Base-by-base conservation (phyloP, 768 basidiomycete species). In the Tubosaeta sp. region DNA sequence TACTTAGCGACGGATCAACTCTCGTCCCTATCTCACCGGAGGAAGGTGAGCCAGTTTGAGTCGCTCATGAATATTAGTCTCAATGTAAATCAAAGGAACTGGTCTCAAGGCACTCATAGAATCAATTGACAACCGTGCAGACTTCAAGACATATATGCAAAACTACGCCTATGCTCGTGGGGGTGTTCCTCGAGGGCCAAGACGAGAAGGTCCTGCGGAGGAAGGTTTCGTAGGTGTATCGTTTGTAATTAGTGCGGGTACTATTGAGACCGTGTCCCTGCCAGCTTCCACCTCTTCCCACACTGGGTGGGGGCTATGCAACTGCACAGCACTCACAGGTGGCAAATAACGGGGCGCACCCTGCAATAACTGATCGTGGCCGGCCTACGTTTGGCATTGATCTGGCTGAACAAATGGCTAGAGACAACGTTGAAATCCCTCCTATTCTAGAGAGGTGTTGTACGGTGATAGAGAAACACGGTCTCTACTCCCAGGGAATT, bases 61-160 rank as follows among this genome's bases (percentile, higher is more conserved):
- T n/a, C 24, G 16, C 32, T 48, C 21, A 27, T 47, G 27, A 18
- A 34, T n/a, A 9, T 34, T 41, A 19, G 34, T 21, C 29, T 32
- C 56, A 22, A 61, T n/a, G 6, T 31, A 24, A 30, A 22, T 29
- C 19, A 53, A 62, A 81, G 81, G 76, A 4, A 74, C 81, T 7
- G 94, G 95, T 12, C 72, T 99, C 44, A 95, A 95, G 67, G 75
- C 86, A 2, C 82, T 90, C 21, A 86, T 88, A 51, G 94, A 97
- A 66, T 80, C 83, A 6, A 96, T 99, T 59, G 95, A 99, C 70
- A 94, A 94, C 60, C 83, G 94, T 34, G 78, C 84, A 31, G 96
- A 99, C 69, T 98, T 99, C 74, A 95, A 89, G 72, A 83, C 79
- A 8, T 99, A 87, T 66, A 97, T 99, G 94, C 92, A 96, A 65